Conservation (phyloP, 495 filamentous ascomycete species). For the Recurvomyces mirabilis region DNA sequence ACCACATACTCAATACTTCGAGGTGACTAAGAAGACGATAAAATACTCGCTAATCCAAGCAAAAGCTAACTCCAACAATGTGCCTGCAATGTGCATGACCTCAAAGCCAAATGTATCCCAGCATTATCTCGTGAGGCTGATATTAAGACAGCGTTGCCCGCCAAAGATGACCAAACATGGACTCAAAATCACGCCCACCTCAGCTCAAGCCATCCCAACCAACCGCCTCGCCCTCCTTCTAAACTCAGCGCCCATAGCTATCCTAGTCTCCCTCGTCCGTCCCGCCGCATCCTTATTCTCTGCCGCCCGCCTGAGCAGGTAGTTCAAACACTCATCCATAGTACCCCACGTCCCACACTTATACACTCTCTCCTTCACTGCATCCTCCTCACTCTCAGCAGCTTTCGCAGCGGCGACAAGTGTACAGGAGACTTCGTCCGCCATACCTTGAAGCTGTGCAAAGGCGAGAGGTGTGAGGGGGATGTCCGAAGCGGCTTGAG, state of each 20-base stretch:
- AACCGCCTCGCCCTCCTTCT: constrained; percentile 42
- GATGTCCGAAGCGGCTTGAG: constrained; percentile 37
- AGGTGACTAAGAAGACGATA: no score
- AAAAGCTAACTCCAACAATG: no score
- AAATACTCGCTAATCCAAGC: no score
- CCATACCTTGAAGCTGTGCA: constrained; percentile 93
- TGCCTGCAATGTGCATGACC: no score
- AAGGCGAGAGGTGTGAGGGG: constrained; percentile 54
- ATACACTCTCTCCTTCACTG: constrained; percentile 44
- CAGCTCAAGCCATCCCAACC: constrained; percentile 16
- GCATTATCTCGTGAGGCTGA: no score
- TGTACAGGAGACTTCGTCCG: constrained; percentile 83
- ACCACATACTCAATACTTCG: no score
- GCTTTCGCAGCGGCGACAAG: constrained; percentile 47
- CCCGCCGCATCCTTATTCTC: constrained; percentile 86
- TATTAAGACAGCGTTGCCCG: no score
- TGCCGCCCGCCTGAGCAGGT: constrained; percentile 69
- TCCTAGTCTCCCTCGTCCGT: constrained; percentile 60
- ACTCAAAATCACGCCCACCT: no score
- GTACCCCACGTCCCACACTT: constrained; percentile 92
- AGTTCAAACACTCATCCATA: constrained; percentile 88
- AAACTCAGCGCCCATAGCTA: constrained; percentile 64
- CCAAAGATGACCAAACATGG: no score
- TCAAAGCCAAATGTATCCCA: no score
- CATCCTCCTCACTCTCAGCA: constrained; percentile 19